Evolutionary conservation across 2,329 filamentous ascomycete genomes (phyloP).

Genomic region (Epichloe uncinata): DNA sequence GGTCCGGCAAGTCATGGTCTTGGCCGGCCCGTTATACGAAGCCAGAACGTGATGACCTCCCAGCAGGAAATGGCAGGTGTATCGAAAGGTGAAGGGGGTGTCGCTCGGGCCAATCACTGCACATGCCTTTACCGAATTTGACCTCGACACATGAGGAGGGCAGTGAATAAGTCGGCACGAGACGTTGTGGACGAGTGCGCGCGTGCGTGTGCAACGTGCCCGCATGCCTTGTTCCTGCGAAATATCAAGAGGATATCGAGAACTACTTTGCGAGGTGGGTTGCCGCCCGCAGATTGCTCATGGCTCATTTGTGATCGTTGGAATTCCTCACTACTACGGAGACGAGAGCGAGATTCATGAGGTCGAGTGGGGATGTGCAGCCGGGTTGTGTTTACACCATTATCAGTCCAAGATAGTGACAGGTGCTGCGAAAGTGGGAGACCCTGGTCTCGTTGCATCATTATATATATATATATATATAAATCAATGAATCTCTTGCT

Average conservation of each 20-base stretch:
- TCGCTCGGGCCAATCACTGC: conserved; percentile 13
- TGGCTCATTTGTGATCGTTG: too few species aligned
- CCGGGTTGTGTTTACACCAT: too few species aligned
- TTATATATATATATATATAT: too few species aligned
- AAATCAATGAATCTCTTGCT: too few species aligned
- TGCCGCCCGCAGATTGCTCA: too few species aligned
- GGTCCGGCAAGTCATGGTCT: not conserved
- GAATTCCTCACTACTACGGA: too few species aligned
- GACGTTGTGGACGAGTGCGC: not conserved
- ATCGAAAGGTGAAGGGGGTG: not conserved
- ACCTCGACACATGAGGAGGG: conserved; percentile 1
- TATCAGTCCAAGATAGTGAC: too few species aligned
- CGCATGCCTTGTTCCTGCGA: not conserved
- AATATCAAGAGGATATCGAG: not conserved
- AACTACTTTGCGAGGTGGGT: too few species aligned
- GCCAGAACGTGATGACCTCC: not conserved
- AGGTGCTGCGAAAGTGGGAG: too few species aligned
- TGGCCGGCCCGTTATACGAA: not conserved
- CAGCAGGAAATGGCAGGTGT: not conserved
- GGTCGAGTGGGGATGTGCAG: too few species aligned
- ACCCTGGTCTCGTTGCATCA: too few species aligned
- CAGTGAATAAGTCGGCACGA: not conserved
- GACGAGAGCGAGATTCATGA: too few species aligned
- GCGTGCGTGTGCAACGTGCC: conserved; percentile 1
- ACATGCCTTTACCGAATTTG: conserved; percentile 15